Evolutionary conservation across 495 filamentous ascomycete species (phyloP).

Genomic region (Xylaria flabelliformis): DNA sequence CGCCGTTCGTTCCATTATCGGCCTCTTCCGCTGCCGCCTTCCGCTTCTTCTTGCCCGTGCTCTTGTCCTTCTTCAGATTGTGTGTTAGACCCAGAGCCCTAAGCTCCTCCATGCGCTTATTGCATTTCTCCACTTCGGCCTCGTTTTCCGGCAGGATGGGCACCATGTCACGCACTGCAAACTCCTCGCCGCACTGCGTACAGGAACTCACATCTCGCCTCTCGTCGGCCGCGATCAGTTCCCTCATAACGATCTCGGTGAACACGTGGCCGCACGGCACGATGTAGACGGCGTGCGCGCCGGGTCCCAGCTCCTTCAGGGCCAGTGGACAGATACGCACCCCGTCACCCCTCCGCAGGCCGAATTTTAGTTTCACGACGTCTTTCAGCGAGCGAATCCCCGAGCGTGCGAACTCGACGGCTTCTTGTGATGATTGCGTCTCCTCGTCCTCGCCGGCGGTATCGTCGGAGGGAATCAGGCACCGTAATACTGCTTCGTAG

Average conservation of each 20-base stretch:
- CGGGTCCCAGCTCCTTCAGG: constrained; percentile 82
- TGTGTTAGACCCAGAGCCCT: constrained; percentile 78
- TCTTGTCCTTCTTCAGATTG: constrained; percentile 89
- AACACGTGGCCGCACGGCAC: constrained; percentile 98
- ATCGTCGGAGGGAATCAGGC: constrained; percentile 71
- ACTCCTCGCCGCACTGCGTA: constrained; percentile 76
- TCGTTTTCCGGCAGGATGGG: constrained; percentile 76
- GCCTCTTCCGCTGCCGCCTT: constrained; percentile 50
- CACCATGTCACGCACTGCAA: constrained; percentile 79
- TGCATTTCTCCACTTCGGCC: constrained; percentile 71
- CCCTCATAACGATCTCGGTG: constrained; percentile 80
- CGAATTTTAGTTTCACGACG: constrained; percentile 85
- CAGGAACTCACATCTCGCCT: constrained; percentile 46
- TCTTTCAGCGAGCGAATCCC: constrained; percentile 82
- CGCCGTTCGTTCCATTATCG: constrained; percentile 27
- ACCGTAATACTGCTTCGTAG: constrained; percentile 87
- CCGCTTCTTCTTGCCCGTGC: constrained; percentile 62
- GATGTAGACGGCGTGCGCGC: constrained; percentile 82
- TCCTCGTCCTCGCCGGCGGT: constrained; percentile 40
- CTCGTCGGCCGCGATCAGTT: constrained; percentile 59
- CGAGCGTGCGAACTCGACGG: constrained; percentile 68
- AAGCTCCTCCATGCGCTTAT: constrained; percentile 67
- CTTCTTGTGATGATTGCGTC: constrained; percentile 15
- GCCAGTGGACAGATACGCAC: constrained; percentile 86
- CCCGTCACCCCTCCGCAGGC: constrained; percentile 32